phyloP scores from a whole-genome alignment of 2,329 filamentous ascomycete species.

The Nannizzia gypsea region DNA sequence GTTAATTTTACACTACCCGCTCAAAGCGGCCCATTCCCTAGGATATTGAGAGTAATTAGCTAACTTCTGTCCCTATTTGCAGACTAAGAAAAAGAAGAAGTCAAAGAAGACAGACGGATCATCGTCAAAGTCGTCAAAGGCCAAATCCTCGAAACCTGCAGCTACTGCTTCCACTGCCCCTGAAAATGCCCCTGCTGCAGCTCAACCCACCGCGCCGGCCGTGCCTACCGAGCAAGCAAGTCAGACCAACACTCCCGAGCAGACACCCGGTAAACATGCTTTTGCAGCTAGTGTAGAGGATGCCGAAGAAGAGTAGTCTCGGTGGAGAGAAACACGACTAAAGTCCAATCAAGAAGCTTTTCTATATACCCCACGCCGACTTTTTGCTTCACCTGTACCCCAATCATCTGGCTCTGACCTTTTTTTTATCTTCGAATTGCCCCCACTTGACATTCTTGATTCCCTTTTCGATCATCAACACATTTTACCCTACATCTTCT shows the following conservation, averaged over 20 bases:
- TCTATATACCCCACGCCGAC: not conserved
- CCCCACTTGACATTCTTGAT: too few species aligned
- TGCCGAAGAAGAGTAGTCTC: slow-evolving; percentile 27
- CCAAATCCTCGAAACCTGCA: not conserved
- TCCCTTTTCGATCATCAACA: too few species aligned
- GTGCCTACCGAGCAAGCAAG: slow-evolving; percentile 22
- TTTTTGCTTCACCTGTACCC: not conserved
- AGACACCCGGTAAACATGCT: slow-evolving; percentile 28
- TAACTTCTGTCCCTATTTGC: slow-evolving; percentile 15
- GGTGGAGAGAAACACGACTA: not conserved
- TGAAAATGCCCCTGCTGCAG: not conserved
- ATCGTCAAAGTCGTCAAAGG: slow-evolving; percentile 8
- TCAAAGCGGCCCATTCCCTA: not conserved
- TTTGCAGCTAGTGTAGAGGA: slow-evolving; percentile 38
- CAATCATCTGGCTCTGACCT: not conserved
- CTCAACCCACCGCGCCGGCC: slow-evolving; percentile 9
- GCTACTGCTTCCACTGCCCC: not conserved
- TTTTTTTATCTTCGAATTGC: not conserved
- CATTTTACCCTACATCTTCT: not conserved
- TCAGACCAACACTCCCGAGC: slow-evolving; percentile 25
- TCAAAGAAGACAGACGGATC: slow-evolving; percentile 17
- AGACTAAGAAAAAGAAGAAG: slow-evolving; percentile 33
- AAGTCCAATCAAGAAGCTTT: not conserved
- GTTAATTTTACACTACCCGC: slow-evolving; percentile 20
- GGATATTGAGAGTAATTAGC: slow-evolving; percentile 6